These are phyloP conservation scores for Phytopythium ostracodes DNA, from an alignment of 352 stramenopile species.

Conservation along the genomic window DNA sequence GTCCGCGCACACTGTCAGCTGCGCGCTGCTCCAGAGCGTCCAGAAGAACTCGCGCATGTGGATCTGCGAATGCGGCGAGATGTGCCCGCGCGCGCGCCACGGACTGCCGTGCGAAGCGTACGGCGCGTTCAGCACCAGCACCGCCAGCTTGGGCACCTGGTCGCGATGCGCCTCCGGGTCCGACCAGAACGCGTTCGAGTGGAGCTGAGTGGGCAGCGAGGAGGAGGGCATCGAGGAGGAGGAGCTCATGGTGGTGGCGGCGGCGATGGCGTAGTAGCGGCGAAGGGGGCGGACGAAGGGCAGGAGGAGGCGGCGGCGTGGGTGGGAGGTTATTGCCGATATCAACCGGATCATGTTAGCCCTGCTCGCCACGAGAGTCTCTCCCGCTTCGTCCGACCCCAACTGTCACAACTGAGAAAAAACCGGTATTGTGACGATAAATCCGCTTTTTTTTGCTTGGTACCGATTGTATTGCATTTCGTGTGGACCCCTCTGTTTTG, in stretches of 20 bases:
- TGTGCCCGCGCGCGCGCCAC: slow-evolving; percentile 2
- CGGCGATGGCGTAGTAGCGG: not conserved
- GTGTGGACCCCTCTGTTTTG: no score
- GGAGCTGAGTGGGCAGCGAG: slow-evolving; percentile 18
- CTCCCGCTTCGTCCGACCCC: no score
- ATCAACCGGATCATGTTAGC: not conserved
- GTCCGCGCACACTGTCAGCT: slow-evolving; percentile 90
- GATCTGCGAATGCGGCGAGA: slow-evolving; percentile 13
- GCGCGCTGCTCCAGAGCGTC: slow-evolving; percentile 59
- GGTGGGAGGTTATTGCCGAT: not conserved
- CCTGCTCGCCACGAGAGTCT: no score
- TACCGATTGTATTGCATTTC: no score
- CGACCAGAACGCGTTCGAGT: slow-evolving; percentile 61
- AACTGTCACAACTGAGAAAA: no score
- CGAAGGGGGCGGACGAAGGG: not conserved
- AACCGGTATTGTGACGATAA: no score
- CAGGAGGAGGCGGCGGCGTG: not conserved
- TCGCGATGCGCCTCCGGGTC: slow-evolving; percentile 19
- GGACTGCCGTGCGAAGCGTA: slow-evolving; percentile 18
- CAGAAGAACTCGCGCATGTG: slow-evolving; percentile 50
- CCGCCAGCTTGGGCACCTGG: slow-evolving; percentile 38
- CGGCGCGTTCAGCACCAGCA: slow-evolving; percentile 60
- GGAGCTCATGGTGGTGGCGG: slow-evolving; percentile 1
- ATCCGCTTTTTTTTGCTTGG: no score
- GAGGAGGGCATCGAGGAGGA: not conserved